Evolutionary conservation across 2,329 filamentous ascomycete species (phyloP), one percentile per base, ranked within the genome.

Genomic region (Verticillium zaregamsianum): DNA sequence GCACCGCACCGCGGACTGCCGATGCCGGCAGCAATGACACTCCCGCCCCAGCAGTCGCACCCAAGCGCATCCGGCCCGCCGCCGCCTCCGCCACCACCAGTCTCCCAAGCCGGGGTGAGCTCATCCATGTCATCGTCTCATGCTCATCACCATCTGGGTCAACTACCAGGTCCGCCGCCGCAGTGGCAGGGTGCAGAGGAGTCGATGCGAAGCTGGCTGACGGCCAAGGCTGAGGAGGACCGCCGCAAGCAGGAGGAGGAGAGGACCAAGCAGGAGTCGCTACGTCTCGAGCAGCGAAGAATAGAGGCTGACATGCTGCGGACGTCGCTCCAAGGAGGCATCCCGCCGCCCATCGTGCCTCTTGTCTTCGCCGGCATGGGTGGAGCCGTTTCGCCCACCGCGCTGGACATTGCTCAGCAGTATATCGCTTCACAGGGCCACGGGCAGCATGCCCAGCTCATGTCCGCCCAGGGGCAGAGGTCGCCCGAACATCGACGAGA

Each of bases 211-310:
- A 84, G 82, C 60, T 93, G 90, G 90, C 77, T 92, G 25, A 76
- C 84, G 60, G 87, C 90, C 59, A 91, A 88, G 73, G 80, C 86
- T 0, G 90, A 93, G 73, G 90, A 93, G 70, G 90, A 93, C 70
- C 86, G 82, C 70, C 83, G 87, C 64, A 87, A 79, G 71, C 90
- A 92, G 74, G 90, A 93, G 74, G 89, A 92, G 74, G 89, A 92
- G 74, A 89, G 83, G 68, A 86, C 84, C 25, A 79, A 79, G 54
- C 84, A 86, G 68, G 90, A 92, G 73, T 78, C 79, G 35, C 75
- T 91, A 54, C 86, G 87, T 31, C 75, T 92, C 35, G 90, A 93
- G 74, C 90, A 91, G 74, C 81, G 90, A 56, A 88, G 82, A 68
- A 82, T 91, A 61, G 90, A 93, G 74, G 85, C 89, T 70, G 87